Percentiles rank a stretch among this genome's conserved stretches.
These are phyloP conservation scores for Anisodus tanguticus DNA, from an alignment of 257 asterid species.

Conservation along the genomic window DNA sequence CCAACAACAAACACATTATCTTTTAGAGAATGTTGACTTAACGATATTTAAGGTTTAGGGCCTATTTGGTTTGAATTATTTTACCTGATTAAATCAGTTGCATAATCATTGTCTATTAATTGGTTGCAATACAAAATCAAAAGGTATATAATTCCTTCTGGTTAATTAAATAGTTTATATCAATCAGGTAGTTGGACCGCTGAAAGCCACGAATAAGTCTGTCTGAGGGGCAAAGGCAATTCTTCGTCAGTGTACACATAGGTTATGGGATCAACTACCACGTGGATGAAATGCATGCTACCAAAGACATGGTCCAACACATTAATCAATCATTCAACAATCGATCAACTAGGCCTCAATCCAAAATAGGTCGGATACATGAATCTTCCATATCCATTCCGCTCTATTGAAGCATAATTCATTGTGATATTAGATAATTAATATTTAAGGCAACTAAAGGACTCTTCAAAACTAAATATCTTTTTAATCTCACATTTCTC, in stretches of 20 bases:
- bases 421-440: not conserved
- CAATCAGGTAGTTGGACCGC: constrained; percentile 9
- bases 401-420: not conserved
- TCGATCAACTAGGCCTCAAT: not conserved
- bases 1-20: not conserved
- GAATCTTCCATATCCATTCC: not conserved
- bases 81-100: constrained; percentile 4
- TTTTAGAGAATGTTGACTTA: not conserved
- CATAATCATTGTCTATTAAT: not conserved
- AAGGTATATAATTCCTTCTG: not conserved
- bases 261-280: not conserved
- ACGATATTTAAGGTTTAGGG: not conserved
- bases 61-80: not conserved
- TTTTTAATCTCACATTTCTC: not conserved
- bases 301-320: not conserved
- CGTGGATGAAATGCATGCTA: not conserved
- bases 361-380: not conserved
- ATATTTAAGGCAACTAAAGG: not conserved
- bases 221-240: not conserved
- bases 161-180: not conserved
- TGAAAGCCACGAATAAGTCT: not conserved
- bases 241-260: not conserved
- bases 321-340: not conserved
- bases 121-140: not conserved
- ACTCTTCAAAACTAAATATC: not conserved